These are phyloP conservation scores for Penicillium sp. DNA, from an alignment of 2,329 filamentous ascomycete genomes.

Conservation along the genomic window DNA sequence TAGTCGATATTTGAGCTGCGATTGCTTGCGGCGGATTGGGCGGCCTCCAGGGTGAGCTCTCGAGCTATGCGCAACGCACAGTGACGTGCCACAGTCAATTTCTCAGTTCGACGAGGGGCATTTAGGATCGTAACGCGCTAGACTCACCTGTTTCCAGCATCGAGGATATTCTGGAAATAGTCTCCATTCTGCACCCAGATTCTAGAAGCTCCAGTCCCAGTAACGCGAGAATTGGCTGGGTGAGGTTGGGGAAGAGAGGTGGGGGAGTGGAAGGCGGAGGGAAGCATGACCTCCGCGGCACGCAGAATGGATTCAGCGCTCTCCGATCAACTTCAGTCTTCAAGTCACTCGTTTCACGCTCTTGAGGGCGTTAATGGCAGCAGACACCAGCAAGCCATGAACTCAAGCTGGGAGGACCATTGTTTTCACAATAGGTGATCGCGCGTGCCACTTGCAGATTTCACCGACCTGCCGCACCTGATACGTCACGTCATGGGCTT, in stretches of 20 bases:
- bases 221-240: constrained; percentile 14
- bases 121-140: not conserved
- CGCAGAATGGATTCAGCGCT: not conserved
- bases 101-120: constrained; percentile 4
- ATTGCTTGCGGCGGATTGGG: constrained; percentile 73
- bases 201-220: constrained; percentile 24
- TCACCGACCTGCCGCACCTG: not conserved
- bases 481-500: constrained; percentile 19
- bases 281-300: constrained; percentile 22
- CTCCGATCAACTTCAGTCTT: not conserved
- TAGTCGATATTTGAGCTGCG: constrained; percentile 56
- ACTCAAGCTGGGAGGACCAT: not conserved
- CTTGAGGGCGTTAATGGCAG: not conserved
- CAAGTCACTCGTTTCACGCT: not conserved
- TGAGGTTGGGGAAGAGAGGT: constrained; percentile 12
- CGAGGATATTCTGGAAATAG: constrained; percentile 88
- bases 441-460: not conserved
- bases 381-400: constrained; percentile 2
- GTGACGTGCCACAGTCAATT: constrained; percentile 22
- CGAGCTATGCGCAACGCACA: constrained; percentile 63
- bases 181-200: constrained; percentile 70
- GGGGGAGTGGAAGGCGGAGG: constrained; percentile 27
- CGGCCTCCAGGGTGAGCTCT: constrained; percentile 96
- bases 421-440: not conserved
- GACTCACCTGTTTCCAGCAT: constrained; percentile 87